Conservation (phyloP, 371 early-diverging fungal genomes). For the Conidiobolus incongruus region DNA sequence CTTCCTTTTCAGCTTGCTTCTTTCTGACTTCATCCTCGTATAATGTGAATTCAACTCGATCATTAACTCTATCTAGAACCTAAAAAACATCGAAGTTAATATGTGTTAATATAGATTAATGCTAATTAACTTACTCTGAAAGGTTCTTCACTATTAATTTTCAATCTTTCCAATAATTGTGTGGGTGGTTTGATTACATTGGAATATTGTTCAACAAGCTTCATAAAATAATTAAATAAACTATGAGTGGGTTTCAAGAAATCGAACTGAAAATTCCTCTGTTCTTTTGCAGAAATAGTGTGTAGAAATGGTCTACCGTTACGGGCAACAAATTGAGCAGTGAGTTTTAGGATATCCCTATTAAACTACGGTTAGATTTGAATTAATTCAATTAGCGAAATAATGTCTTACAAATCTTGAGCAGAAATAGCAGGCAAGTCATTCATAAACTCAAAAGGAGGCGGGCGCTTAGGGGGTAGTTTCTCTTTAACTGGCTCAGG, state of each 20-base stretch:
- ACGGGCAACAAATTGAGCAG: conserved; percentile 88
- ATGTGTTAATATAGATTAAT: not conserved
- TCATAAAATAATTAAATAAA: conserved; percentile 65
- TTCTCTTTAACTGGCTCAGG: conserved; percentile 17
- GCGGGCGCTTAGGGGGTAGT: conserved; percentile 57
- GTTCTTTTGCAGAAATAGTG: conserved; percentile 55
- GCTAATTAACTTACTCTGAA: conserved; percentile 10
- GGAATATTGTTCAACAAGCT: conserved; percentile 81
- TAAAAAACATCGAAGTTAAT: conserved; percentile 1
- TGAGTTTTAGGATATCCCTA: conserved; percentile 78
- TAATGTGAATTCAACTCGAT: conserved; percentile 54
- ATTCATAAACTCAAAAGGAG: conserved; percentile 44
- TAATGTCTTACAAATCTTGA: conserved; percentile 51
- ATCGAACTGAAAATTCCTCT: conserved; percentile 85
- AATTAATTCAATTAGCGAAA: not conserved
- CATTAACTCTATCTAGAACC: conserved; percentile 44
- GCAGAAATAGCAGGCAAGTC: conserved; percentile 70
- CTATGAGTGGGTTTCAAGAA: conserved; percentile 78
- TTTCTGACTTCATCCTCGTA: conserved; percentile 47
- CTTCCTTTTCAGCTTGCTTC: conserved; percentile 58
- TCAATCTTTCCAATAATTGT: conserved; percentile 23
- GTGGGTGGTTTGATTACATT: conserved; percentile 48
- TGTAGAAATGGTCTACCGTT: conserved; percentile 82
- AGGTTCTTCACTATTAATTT: conserved; percentile 24
- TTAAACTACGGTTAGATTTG: not conserved